These are phyloP conservation scores for Cyclostephanos tholiformis DNA, from an alignment of 108 stramenopile species.

Conservation along the genomic window DNA sequence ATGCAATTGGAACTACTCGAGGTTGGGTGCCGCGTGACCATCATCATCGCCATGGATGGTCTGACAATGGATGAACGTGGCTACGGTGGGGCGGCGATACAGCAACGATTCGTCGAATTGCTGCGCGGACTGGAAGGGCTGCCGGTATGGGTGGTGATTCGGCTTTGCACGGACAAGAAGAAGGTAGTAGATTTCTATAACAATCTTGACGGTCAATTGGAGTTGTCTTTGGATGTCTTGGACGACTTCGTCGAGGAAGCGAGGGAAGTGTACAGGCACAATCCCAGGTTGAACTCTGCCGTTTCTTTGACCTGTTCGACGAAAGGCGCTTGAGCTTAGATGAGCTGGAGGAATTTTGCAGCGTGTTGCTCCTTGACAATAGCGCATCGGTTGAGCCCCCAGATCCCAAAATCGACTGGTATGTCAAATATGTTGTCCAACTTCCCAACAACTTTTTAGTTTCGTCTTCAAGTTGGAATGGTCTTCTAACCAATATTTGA, in stretches of 20 bases:
- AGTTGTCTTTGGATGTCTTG: constrained; percentile 82
- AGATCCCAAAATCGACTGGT: constrained; percentile 71
- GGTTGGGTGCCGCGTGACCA: constrained; percentile 71
- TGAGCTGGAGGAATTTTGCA: constrained; percentile 74
- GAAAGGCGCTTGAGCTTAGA: constrained; percentile 26
- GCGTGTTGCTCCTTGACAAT: constrained; percentile 58
- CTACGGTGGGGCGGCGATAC: constrained; percentile 17
- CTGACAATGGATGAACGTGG: constrained; percentile 75
- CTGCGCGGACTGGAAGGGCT: constrained; percentile 73
- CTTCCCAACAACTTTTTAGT: too few relatives aligned
- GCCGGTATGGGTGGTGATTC: constrained; percentile 85
- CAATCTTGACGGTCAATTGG: constrained; percentile 77
- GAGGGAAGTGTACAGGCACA: constrained; percentile 74
- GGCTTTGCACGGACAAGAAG: constrained; percentile 91
- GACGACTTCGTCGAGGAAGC: constrained; percentile 88
- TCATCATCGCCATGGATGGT: constrained; percentile 89
- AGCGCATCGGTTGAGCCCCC: constrained; percentile 62
- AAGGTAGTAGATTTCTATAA: constrained; percentile 84
- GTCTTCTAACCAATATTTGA: background rate
- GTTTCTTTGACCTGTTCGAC: constrained; percentile 82
- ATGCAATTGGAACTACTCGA: constrained; percentile 49
- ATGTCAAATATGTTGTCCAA: too few relatives aligned
- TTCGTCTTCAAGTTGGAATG: too few relatives aligned
- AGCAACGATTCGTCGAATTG: constrained; percentile 47
- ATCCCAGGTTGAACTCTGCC: constrained; percentile 89